These are phyloP conservation scores for Candida awuae DNA, from an alignment of 805 yeast species.

Conservation along the genomic window DNA sequence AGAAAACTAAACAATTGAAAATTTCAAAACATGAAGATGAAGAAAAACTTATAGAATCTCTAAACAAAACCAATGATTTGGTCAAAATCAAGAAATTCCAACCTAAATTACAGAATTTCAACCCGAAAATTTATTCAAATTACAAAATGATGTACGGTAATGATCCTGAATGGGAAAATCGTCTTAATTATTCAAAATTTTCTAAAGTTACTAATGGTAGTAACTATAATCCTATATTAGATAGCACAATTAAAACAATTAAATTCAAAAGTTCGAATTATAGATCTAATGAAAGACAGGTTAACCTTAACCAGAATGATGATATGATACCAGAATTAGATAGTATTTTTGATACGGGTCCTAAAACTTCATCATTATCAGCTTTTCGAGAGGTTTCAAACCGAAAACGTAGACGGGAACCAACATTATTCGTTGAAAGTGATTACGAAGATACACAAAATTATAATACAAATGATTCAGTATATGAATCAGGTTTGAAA, in stretches of 20 bases:
- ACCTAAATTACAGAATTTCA: slow-evolving; percentile 1
- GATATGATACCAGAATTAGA: slow-evolving; percentile 11
- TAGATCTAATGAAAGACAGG: slow-evolving; percentile 11
- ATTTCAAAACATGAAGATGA: slow-evolving; percentile 5
- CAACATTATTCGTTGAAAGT: slow-evolving; percentile 11
- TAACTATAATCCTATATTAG: slow-evolving; percentile 15
- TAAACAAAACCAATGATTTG: background rate
- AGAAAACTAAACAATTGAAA: slow-evolving; percentile 15
- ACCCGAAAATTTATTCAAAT: slow-evolving; percentile 3
- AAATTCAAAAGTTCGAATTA: slow-evolving; percentile 14
- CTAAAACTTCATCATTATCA: background rate
- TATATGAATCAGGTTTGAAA: background rate
- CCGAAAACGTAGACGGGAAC: slow-evolving; percentile 4
- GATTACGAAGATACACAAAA: slow-evolving; percentile 10
- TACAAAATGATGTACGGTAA: background rate
- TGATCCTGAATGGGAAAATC: slow-evolving; percentile 15
- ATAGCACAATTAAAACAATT: slow-evolving; percentile 17
- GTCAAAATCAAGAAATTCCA: slow-evolving; percentile 13
- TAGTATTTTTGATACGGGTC: slow-evolving; percentile 3
- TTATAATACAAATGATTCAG: background rate
- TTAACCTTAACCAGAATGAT: slow-evolving; percentile 8
- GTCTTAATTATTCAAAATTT: slow-evolving; percentile 16
- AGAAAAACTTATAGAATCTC: slow-evolving; percentile 2
- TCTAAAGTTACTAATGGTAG: slow-evolving; percentile 8
- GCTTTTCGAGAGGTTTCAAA: background rate